Conservation (phyloP, 345 rosid genomes). For the Corymbia maculata region DNA sequence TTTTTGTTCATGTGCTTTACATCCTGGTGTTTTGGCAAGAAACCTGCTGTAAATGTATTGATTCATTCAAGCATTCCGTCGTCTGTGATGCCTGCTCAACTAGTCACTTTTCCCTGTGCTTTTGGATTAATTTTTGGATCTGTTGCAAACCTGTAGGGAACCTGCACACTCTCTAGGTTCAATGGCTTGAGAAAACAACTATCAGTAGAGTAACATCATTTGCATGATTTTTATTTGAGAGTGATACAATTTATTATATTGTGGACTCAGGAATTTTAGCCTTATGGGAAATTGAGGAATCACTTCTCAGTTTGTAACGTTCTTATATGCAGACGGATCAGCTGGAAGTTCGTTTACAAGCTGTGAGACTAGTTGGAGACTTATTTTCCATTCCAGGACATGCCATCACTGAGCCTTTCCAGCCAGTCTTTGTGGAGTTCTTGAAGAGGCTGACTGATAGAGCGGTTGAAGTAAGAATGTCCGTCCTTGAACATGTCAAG, state of each 20-base stretch:
- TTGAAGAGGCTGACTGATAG: constrained; percentile 93
- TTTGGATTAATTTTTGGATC: background rate
- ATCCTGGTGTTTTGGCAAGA: background rate
- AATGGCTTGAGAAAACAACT: background rate
- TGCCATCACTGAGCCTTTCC: constrained; percentile 55
- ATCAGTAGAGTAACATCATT: background rate
- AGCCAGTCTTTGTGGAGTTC: constrained; percentile 82
- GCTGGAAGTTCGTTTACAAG: constrained; percentile 77
- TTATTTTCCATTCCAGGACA: constrained; percentile 72
- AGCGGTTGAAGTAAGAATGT: constrained; percentile 75
- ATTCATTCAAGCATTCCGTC: background rate
- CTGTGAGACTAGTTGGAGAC: constrained; percentile 82
- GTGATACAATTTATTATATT: background rate
- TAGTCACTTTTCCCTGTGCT: background rate
- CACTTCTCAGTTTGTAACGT: constrained; percentile 10
- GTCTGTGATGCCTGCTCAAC: background rate
- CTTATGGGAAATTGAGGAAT: background rate
- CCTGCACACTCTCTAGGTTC: background rate
- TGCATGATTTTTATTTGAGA: background rate
- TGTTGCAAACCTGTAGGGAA: background rate
- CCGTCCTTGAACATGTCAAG: constrained; percentile 83
- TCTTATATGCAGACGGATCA: constrained; percentile 69
- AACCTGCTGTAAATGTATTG: background rate
- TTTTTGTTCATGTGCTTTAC: background rate
- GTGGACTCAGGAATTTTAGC: background rate